Evolutionary conservation across 257 asterid species (phyloP).

Genomic region (Primulina tabacum): DNA sequence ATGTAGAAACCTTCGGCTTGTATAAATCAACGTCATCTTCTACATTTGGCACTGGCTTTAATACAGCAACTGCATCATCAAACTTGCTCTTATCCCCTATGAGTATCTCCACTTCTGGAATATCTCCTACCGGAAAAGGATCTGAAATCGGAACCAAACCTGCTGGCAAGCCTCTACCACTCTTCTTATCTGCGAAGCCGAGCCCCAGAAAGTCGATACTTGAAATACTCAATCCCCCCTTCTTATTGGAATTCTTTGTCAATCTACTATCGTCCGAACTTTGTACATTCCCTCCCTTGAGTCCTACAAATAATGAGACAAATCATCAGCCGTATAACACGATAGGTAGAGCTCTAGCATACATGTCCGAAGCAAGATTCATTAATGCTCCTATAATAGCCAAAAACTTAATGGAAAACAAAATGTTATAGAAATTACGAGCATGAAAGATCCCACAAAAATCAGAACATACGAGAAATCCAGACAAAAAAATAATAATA

Average conservation of each 20-base stretch:
- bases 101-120: slow-evolving; percentile 78
- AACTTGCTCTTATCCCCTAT: slow-evolving; percentile 75
- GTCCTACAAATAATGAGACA: slow-evolving; percentile 34
- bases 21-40: slow-evolving; percentile 51
- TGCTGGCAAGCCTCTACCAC: slow-evolving; percentile 65
- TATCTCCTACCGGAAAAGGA: slow-evolving; percentile 53
- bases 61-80: slow-evolving; percentile 28
- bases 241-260: slow-evolving; percentile 32
- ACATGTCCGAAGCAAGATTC: neutral
- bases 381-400: neutral
- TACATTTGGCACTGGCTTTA: slow-evolving; percentile 23
- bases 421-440: neutral
- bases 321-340: neutral
- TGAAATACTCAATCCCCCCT: slow-evolving; percentile 47
- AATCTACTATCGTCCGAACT: slow-evolving; percentile 27
- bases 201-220: slow-evolving; percentile 86
- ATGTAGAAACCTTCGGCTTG: slow-evolving; percentile 93
- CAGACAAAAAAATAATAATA: neutral
- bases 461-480: slow-evolving; percentile 3
- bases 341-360: neutral
- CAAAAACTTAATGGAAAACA: neutral
- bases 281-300: slow-evolving; percentile 31
- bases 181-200: slow-evolving; percentile 74
- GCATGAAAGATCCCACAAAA: too few species aligned
- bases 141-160: slow-evolving; percentile 65